Percentiles rank a stretch among this genome's conserved stretches.
These are phyloP conservation scores for Carex sylvatica DNA, from an alignment of 202 grass and related monocot genomes.

Conservation along the genomic window DNA sequence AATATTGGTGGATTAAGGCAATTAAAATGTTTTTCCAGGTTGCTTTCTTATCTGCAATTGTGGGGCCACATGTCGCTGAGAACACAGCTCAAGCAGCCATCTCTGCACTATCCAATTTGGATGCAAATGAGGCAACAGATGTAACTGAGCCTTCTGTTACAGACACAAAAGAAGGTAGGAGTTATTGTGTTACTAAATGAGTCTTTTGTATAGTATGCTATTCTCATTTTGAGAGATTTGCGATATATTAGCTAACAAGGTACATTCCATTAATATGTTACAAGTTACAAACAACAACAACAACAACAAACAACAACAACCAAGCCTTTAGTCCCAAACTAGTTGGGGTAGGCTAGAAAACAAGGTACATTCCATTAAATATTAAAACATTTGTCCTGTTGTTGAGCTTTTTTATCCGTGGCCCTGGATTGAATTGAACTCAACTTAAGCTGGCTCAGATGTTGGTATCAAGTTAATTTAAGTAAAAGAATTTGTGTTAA, in stretches of 20 bases:
- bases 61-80: slow-evolving; percentile 62
- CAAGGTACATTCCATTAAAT: not conserved
- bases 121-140: slow-evolving; percentile 28
- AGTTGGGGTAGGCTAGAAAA: not conserved
- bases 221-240: not conserved
- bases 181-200: slow-evolving; percentile 7
- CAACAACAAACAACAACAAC: no score
- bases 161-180: slow-evolving; percentile 57
- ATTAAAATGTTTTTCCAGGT: slow-evolving; percentile 53
- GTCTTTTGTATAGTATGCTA: not conserved
- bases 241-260: not conserved
- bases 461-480: not conserved
- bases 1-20: not conserved
- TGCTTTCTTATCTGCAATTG: slow-evolving; percentile 84
- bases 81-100: slow-evolving; percentile 75
- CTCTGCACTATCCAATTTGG: slow-evolving; percentile 51
- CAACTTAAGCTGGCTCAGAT: not conserved
- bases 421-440: not conserved
- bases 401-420: not conserved
- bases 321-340: no score
- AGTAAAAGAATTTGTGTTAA: not conserved
- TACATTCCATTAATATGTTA: not conserved
- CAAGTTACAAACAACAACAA: no score
- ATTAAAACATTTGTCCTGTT: not conserved
- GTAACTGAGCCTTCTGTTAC: slow-evolving; percentile 32